Evolutionary conservation across 352 stramenopile species (phyloP).

Genomic region (Plasmopara viticola): DNA sequence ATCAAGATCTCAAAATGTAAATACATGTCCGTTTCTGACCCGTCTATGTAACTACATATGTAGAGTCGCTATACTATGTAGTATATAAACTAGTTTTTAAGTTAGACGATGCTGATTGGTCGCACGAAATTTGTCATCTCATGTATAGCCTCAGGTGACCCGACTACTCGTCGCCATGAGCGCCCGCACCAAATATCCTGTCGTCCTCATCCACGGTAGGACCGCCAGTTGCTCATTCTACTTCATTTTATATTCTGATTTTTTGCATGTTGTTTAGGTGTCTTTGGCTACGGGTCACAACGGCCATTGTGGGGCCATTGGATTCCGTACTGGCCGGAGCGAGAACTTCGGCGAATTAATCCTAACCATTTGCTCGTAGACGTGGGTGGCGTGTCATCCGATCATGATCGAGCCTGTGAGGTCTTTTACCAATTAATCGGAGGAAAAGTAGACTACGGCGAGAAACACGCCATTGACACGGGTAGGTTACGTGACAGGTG

Average conservation of each 20-base stretch:
- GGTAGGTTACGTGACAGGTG: constrained; percentile 1
- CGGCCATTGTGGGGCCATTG: constrained; percentile 39
- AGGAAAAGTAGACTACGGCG: constrained; percentile 54
- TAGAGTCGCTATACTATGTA: too few species aligned
- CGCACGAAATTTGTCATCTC: too few species aligned
- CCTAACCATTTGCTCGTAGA: constrained; percentile 56
- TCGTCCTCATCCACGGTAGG: constrained; percentile 60
- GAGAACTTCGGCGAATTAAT: constrained; percentile 35
- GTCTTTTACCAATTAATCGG: constrained; percentile 59
- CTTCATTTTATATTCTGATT: not conserved
- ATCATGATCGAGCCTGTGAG: constrained; percentile 65
- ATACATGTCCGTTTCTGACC: too few species aligned
- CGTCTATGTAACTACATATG: too few species aligned
- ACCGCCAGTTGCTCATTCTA: not conserved
- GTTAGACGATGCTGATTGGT: not conserved
- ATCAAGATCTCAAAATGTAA: too few species aligned
- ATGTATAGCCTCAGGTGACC: too few species aligned
- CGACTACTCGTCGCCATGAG: constrained; percentile 12
- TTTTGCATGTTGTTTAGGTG: constrained; percentile 16
- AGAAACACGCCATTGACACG: constrained; percentile 29
- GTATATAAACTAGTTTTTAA: not conserved
- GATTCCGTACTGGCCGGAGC: constrained; percentile 55
- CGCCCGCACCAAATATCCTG: constrained; percentile 39
- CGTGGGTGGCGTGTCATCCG: constrained; percentile 51
- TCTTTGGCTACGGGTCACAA: constrained; percentile 50